These are phyloP conservation scores for Lolium rigidum DNA, from an alignment of 176 grass and related monocot genomes.

Conservation along the genomic window DNA sequence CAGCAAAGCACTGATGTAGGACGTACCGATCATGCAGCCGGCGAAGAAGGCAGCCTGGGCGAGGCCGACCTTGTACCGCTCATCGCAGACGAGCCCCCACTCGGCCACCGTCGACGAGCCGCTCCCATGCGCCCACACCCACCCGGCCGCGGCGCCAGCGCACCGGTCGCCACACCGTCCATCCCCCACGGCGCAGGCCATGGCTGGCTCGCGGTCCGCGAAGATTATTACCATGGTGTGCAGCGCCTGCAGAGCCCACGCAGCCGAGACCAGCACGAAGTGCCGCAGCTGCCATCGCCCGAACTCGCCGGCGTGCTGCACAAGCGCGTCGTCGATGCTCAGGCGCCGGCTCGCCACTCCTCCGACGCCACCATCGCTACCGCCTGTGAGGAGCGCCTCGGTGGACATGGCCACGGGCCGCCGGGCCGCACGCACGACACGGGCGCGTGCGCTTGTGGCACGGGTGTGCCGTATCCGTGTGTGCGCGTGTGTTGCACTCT, in stretches of 20 bases:
- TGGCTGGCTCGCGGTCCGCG: slow-evolving; percentile 70
- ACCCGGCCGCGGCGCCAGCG: slow-evolving; percentile 30
- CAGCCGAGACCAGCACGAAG: slow-evolving; percentile 71
- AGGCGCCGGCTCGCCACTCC: slow-evolving; percentile 12
- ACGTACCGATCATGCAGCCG: slow-evolving; percentile 81
- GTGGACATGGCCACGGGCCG: slow-evolving; percentile 37
- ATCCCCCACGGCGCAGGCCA: not conserved
- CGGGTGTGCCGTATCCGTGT: too few relatives aligned
- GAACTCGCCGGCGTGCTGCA: slow-evolving; percentile 71
- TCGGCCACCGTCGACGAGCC: slow-evolving; percentile 68
- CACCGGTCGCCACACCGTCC: slow-evolving; percentile 51
- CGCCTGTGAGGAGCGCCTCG: slow-evolving; percentile 37
- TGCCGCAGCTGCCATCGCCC: slow-evolving; percentile 94
- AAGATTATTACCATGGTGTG: slow-evolving; percentile 98
- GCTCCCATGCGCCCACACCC: slow-evolving; percentile 58
- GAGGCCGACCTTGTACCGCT: slow-evolving; percentile 86
- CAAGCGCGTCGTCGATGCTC: slow-evolving; percentile 79
- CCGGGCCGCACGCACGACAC: not conserved
- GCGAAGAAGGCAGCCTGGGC: slow-evolving; percentile 75
- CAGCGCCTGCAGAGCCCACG: slow-evolving; percentile 84
- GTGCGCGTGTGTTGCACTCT: too few relatives aligned
- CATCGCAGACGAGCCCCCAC: slow-evolving; percentile 74
- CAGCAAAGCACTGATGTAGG: not conserved
- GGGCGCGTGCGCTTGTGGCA: not conserved
- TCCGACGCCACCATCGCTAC: not conserved